phyloP scores from a whole-genome alignment of 1,139 yeast genomes.

The Geotrichum europaeum region DNA sequence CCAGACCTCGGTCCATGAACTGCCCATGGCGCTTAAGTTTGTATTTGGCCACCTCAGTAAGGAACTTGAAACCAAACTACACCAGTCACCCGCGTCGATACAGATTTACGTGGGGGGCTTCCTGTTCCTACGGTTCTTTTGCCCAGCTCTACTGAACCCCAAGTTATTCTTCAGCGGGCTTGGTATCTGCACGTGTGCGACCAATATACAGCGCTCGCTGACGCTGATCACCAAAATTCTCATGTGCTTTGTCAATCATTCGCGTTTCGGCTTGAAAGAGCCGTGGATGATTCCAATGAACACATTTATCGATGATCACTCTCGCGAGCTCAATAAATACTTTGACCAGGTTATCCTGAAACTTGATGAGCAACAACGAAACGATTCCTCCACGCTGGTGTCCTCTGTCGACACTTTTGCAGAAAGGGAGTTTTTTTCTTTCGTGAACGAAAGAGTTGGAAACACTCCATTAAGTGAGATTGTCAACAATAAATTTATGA shows the following conservation, averaged over 20 bases:
- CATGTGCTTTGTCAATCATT: constrained; percentile 73
- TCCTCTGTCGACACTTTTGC: not conserved
- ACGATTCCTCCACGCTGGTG: not conserved
- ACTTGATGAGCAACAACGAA: not conserved
- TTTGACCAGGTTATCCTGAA: constrained; percentile 51
- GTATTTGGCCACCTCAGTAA: constrained; percentile 31
- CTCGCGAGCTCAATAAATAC: constrained; percentile 55
- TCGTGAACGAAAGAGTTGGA: not conserved
- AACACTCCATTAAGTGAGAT: constrained; percentile 3
- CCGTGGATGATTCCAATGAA: constrained; percentile 73
- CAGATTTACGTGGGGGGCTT: constrained; percentile 69
- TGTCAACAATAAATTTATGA: constrained; percentile 1
- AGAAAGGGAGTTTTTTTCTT: constrained; percentile 7
- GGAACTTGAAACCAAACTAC: constrained; percentile 18
- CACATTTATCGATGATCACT: constrained; percentile 53
- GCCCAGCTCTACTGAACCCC: constrained; percentile 89
- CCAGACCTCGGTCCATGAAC: constrained; percentile 60
- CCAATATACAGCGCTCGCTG: constrained; percentile 65
- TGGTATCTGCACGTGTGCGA: constrained; percentile 35
- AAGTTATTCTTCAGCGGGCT: constrained; percentile 48
- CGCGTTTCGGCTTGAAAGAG: constrained; percentile 71
- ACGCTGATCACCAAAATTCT: constrained; percentile 79
- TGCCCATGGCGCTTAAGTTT: constrained; percentile 63
- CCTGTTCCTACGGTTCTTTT: constrained; percentile 75
- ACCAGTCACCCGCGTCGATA: constrained; percentile 1